Percentiles rank a stretch among this genome's conserved stretches.
These are phyloP conservation scores for Phoma herbarum DNA, from an alignment of 2,329 filamentous ascomycete genomes.

Conservation along the genomic window DNA sequence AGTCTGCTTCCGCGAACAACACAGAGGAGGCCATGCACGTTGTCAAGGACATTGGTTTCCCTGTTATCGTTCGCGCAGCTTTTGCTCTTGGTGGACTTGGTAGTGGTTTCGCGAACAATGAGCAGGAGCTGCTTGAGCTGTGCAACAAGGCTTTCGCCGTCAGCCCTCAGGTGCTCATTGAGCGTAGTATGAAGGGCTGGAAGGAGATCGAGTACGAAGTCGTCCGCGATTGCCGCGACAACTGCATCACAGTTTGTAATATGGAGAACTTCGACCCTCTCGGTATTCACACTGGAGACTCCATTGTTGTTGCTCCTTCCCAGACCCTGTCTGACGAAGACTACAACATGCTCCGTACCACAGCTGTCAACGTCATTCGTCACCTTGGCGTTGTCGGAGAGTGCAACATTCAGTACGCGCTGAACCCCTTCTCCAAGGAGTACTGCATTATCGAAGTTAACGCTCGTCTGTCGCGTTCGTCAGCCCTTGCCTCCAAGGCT, in stretches of 20 bases:
- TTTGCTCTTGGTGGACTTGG: slow-evolving; percentile 95
- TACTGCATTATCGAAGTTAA: slow-evolving; percentile 99
- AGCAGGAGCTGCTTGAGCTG: slow-evolving; percentile 81
- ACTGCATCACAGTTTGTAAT: slow-evolving; percentile 99
- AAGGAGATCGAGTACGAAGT: slow-evolving; percentile 99
- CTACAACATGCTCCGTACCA: slow-evolving; percentile 98
- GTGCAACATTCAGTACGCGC: slow-evolving; percentile 98
- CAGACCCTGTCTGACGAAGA: slow-evolving; percentile 97
- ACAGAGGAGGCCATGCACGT: slow-evolving; percentile 88
- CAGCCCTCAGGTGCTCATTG: slow-evolving; percentile 94
- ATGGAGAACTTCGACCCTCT: slow-evolving; percentile 99
- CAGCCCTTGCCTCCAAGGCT: slow-evolving; percentile 93
- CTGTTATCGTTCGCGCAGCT: slow-evolving; percentile 95
- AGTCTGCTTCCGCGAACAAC: slow-evolving; percentile 90
- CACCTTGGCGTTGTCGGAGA: slow-evolving; percentile 97
- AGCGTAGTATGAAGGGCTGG: slow-evolving; percentile 99
- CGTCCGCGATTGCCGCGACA: slow-evolving; percentile 92
- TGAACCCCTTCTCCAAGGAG: slow-evolving; percentile 93
- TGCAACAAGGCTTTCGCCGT: slow-evolving; percentile 95
- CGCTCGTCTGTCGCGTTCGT: slow-evolving; percentile 92
- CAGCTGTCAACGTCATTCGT: slow-evolving; percentile 95
- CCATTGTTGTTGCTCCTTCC: slow-evolving; percentile 95
- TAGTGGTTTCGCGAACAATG: slow-evolving; percentile 92
- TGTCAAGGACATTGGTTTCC: slow-evolving; percentile 91
- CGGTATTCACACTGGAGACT: slow-evolving; percentile 97